These are phyloP conservation scores for Yamadazyma spencermartinsiae DNA, from an alignment of 1,139 yeast genomes.

Conservation along the genomic window DNA sequence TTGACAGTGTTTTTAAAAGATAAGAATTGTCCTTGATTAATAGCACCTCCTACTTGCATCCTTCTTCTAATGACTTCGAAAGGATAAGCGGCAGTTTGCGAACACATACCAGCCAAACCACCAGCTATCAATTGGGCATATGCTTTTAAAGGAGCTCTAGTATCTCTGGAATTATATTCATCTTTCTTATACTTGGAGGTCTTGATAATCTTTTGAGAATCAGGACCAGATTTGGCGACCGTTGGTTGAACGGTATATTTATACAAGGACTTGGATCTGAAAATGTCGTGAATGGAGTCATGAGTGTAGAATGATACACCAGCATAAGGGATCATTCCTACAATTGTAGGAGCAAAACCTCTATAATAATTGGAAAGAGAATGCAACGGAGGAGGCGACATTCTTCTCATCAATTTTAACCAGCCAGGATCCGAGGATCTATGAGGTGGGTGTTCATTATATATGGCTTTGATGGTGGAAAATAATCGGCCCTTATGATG, in stretches of 20 bases:
- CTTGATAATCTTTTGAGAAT: slow-evolving; percentile 19
- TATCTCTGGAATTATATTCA: slow-evolving; percentile 44
- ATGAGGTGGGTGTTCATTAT: slow-evolving; percentile 59
- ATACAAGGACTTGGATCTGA: slow-evolving; percentile 58
- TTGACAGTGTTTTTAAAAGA: slow-evolving; percentile 54
- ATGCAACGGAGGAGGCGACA: slow-evolving; percentile 36
- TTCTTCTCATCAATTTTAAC: slow-evolving; percentile 35
- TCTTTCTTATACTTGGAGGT: slow-evolving; percentile 18
- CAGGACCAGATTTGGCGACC: not conserved
- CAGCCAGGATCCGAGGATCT: slow-evolving; percentile 36
- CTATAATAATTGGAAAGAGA: slow-evolving; percentile 76
- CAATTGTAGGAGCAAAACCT: slow-evolving; percentile 90
- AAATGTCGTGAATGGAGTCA: slow-evolving; percentile 83
- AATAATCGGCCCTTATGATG: slow-evolving; percentile 54
- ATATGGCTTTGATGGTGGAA: slow-evolving; percentile 56
- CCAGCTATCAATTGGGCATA: slow-evolving; percentile 96
- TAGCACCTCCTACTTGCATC: slow-evolving; percentile 92
- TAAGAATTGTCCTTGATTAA: slow-evolving; percentile 59
- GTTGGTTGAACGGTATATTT: slow-evolving; percentile 52
- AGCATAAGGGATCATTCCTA: slow-evolving; percentile 97
- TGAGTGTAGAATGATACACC: slow-evolving; percentile 97
- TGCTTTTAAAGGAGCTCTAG: slow-evolving; percentile 68
- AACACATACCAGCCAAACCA: slow-evolving; percentile 89
- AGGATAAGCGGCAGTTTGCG: slow-evolving; percentile 97
- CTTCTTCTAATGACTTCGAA: slow-evolving; percentile 92